Conservation (phyloP, 495 filamentous ascomycete species). For the Aspergillus avenaceus region DNA sequence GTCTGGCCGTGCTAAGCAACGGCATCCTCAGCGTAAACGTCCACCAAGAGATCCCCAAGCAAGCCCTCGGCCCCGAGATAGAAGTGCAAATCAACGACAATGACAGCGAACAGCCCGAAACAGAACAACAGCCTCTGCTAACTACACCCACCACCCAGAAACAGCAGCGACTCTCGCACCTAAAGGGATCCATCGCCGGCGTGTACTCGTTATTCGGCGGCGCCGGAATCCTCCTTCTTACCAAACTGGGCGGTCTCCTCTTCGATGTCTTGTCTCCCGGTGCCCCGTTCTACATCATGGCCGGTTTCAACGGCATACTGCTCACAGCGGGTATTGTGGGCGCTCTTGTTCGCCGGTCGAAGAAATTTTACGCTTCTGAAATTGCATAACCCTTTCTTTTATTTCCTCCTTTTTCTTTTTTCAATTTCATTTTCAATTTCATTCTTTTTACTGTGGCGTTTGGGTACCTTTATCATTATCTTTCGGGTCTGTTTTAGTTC, state of each 20-base stretch:
- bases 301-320: conserved; percentile 73
- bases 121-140: conserved; percentile 34
- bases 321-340: conserved; percentile 52
- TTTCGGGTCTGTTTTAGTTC: too few relatives aligned
- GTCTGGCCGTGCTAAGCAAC: conserved; percentile 74
- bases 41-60: conserved; percentile 29
- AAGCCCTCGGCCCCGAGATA: conserved; percentile 26
- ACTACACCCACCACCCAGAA: conserved; percentile 14
- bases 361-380: not conserved
- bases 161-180: conserved; percentile 39
- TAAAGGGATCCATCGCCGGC: conserved; percentile 92
- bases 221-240: conserved; percentile 84
- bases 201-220: conserved; percentile 89
- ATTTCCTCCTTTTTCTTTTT: not conserved
- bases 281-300: conserved; percentile 90
- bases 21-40: conserved; percentile 57
- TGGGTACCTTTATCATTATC: too few relatives aligned
- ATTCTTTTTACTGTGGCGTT: not conserved
- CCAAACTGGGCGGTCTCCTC: conserved; percentile 83
- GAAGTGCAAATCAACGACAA: not conserved
- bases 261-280: conserved; percentile 69
- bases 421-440: not conserved
- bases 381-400: not conserved
- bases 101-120: conserved; percentile 8
- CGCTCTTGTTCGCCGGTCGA: conserved; percentile 19